Evolutionary conservation across 306 rosid genomes (phyloP).

Genomic region (Inga leiocalycina): DNA sequence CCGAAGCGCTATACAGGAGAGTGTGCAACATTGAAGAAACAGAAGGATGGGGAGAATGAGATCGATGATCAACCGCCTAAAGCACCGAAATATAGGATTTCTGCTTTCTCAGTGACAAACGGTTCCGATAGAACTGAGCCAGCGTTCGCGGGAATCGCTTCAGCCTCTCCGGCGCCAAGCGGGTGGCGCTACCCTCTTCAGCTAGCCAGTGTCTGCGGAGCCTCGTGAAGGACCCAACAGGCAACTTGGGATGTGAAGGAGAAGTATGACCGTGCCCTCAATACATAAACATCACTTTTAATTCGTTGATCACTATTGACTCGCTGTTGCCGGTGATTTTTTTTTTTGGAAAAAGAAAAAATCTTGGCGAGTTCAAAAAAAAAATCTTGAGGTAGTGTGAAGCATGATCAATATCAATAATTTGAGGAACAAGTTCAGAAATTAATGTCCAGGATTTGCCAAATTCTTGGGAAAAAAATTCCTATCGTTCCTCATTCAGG

Average conservation of each 20-base stretch:
- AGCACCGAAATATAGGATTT: background rate
- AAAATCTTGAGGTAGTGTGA: too few relatives aligned
- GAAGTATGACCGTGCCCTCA: background rate
- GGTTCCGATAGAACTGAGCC: background rate
- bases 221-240: background rate
- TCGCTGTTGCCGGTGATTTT: background rate
- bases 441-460: too few relatives aligned
- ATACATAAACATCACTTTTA: background rate
- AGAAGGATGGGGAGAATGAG: background rate
- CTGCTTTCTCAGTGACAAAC: background rate
- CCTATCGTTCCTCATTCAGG: too few relatives aligned
- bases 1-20: background rate
- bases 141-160: background rate
- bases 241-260: background rate
- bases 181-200: constrained; percentile 1
- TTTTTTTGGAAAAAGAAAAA: too few relatives aligned
- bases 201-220: background rate
- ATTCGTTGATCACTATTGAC: background rate
- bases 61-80: background rate
- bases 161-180: background rate
- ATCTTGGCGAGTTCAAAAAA: too few relatives aligned
- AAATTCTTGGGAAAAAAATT: too few relatives aligned
- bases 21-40: background rate
- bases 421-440: too few relatives aligned
- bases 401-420: too few relatives aligned